Evolutionary conservation across 768 basidiomycete genomes (phyloP).

Genomic region (Macrocybe gigantea): DNA sequence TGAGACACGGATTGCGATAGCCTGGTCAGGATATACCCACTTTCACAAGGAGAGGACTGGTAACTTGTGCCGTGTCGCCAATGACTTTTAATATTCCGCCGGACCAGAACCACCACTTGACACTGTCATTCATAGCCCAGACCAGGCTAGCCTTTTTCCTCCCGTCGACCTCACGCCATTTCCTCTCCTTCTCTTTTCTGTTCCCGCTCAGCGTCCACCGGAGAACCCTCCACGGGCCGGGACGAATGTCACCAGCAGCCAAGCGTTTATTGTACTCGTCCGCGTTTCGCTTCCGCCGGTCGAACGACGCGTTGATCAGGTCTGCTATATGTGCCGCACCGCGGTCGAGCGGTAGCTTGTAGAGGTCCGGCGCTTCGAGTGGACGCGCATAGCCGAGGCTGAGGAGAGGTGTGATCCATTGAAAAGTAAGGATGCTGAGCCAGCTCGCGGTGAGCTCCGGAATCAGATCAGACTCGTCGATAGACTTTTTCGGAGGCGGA

Average conservation of each 20-base stretch:
- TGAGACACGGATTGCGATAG: too few relatives aligned
- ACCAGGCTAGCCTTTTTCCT: conserved; percentile 57
- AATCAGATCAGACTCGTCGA: conserved; percentile 54
- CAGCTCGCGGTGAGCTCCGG: conserved; percentile 65
- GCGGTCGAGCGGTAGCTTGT: conserved; percentile 63
- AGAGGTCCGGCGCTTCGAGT: conserved; percentile 75
- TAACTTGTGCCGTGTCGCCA: conserved; percentile 69
- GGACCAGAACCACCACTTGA: conserved; percentile 77
- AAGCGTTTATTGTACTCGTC: conserved; percentile 68
- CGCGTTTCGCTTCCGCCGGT: conserved; percentile 47
- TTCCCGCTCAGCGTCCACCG: conserved; percentile 60
- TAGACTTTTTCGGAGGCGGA: conserved; percentile 40
- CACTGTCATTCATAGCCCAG: conserved; percentile 69
- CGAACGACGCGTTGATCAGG: conserved; percentile 60
- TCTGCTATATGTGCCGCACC: conserved; percentile 56
- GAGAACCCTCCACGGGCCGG: conserved; percentile 42
- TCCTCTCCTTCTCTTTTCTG: conserved; percentile 47
- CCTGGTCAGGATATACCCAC: conserved; percentile 25
- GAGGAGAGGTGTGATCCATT: conserved; percentile 72
- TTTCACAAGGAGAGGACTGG: conserved; percentile 75
- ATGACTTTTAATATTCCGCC: conserved; percentile 53
- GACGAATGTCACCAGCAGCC: conserved; percentile 55
- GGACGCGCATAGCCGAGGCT: conserved; percentile 74
- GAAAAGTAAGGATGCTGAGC: conserved; percentile 57
- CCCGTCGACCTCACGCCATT: conserved; percentile 62